Percentiles rank a stretch among this genome's conserved stretches.
These are phyloP conservation scores for Chlamydomonas reinhardtii DNA, from an alignment of 163 green algal genomes.

Conservation along the genomic window DNA sequence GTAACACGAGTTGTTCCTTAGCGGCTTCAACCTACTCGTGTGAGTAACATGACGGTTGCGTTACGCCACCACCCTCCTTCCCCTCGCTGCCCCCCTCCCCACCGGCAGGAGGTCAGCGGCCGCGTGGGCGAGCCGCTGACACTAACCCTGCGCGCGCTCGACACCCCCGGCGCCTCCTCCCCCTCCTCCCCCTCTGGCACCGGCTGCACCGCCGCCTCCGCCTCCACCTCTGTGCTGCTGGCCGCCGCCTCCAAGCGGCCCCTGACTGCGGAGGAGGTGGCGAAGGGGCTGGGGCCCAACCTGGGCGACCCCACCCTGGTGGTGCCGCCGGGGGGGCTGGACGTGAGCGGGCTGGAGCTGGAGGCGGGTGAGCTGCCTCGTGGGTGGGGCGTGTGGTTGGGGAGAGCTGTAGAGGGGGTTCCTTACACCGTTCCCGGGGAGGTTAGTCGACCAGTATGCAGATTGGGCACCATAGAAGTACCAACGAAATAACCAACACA, in stretches of 20 bases:
- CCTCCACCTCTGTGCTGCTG: constrained; percentile 46
- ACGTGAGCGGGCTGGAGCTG: constrained; percentile 53
- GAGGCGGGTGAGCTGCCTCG: constrained; percentile 2
- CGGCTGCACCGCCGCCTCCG: constrained; percentile 16
- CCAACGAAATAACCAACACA: too few relatives aligned
- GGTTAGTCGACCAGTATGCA: too few relatives aligned
- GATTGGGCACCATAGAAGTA: too few relatives aligned
- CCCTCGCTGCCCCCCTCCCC: too few relatives aligned
- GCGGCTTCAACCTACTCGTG: too few relatives aligned
- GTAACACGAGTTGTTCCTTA: too few relatives aligned
- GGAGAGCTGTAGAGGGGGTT: too few relatives aligned
- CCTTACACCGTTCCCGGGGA: too few relatives aligned
- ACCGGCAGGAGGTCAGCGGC: constrained; percentile 46
- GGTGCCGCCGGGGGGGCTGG: constrained; percentile 20
- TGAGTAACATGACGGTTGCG: too few relatives aligned
- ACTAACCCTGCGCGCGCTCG: constrained; percentile 49
- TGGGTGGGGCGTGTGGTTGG: too few relatives aligned
- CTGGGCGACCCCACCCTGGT: constrained; percentile 56
- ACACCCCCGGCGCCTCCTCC: too few relatives aligned
- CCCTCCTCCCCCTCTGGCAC: background rate
- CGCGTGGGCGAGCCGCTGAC: constrained; percentile 57
- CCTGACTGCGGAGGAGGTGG: constrained; percentile 61
- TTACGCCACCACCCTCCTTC: too few relatives aligned
- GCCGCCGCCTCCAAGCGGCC: constrained; percentile 51
- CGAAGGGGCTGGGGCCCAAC: constrained; percentile 54